Conservation (phyloP, 164 flowering plant species). For the Brasenia schreberi region DNA sequence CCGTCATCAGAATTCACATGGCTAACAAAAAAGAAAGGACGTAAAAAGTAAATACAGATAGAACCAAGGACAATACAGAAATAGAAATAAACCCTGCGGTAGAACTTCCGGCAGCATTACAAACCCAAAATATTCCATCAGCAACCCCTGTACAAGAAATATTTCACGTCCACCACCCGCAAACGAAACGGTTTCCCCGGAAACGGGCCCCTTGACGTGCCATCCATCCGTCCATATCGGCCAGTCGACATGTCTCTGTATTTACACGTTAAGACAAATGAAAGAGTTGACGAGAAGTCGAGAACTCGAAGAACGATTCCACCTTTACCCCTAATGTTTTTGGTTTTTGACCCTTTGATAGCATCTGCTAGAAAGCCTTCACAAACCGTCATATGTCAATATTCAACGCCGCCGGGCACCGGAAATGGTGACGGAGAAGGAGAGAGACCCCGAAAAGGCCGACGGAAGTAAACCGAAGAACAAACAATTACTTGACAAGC, state of each 20-base stretch:
- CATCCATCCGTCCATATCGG: not conserved
- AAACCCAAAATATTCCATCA: not conserved
- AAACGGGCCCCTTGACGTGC: not conserved
- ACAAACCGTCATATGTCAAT: not conserved
- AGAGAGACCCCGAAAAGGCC: not conserved
- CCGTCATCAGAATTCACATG: not conserved
- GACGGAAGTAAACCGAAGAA: no score
- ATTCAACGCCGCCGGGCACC: not conserved
- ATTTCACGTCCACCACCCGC: not conserved
- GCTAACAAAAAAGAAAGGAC: not conserved
- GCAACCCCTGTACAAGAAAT: not conserved
- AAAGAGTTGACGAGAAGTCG: not conserved
- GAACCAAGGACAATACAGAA: not conserved
- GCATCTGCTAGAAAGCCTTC: not conserved
- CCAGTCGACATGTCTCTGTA: not conserved
- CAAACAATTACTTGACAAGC: constrained; percentile 31
- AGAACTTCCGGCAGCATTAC: not conserved
- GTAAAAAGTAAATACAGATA: not conserved
- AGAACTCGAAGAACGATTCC: not conserved
- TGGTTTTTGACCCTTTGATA: not conserved
- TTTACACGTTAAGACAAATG: not conserved
- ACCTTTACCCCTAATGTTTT: not conserved
- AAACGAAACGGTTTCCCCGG: no score
- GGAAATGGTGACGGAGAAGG: not conserved
- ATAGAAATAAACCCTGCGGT: no score